These are phyloP conservation scores for Tulasnella calospora DNA, from an alignment of 768 basidiomycete genomes.

Conservation along the genomic window DNA sequence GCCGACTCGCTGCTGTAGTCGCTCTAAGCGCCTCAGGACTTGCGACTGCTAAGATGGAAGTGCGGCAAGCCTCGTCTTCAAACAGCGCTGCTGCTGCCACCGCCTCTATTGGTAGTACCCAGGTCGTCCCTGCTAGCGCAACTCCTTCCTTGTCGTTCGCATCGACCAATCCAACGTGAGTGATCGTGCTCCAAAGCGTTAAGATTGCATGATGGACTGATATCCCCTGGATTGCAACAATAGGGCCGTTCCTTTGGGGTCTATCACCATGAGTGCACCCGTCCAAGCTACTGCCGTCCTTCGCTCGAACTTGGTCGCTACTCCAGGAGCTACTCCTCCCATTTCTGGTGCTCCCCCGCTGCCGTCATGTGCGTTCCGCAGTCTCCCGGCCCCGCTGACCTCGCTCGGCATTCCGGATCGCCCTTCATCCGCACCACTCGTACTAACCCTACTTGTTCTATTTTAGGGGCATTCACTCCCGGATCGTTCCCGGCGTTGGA, in stretches of 20 bases:
- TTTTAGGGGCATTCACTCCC: conserved; percentile 41
- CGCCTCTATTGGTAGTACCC: conserved; percentile 32
- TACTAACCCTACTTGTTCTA: background rate
- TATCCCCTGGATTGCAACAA: conserved; percentile 44
- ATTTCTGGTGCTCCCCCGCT: conserved; percentile 55
- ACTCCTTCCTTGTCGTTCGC: conserved; percentile 26
- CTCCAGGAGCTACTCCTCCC: conserved; percentile 47
- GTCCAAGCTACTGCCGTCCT: conserved; percentile 46
- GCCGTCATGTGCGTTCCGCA: conserved; percentile 34
- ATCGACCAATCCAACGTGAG: conserved; percentile 43
- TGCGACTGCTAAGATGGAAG: background rate
- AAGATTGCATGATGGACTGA: background rate
- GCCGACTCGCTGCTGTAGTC: background rate
- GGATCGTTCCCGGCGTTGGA: conserved; percentile 66
- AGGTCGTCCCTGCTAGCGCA: conserved; percentile 19
- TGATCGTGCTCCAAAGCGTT: too few relatives aligned
- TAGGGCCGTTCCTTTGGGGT: conserved; percentile 55
- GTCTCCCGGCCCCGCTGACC: background rate
- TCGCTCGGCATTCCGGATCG: conserved; percentile 9
- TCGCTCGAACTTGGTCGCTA: conserved; percentile 44
- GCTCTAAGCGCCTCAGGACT: background rate
- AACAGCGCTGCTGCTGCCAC: conserved; percentile 23
- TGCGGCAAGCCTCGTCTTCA: background rate
- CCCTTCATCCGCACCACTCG: background rate
- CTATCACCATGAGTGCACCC: conserved; percentile 45